Conservation (phyloP, 306 rosid species). For the Malus sieversii region DNA sequence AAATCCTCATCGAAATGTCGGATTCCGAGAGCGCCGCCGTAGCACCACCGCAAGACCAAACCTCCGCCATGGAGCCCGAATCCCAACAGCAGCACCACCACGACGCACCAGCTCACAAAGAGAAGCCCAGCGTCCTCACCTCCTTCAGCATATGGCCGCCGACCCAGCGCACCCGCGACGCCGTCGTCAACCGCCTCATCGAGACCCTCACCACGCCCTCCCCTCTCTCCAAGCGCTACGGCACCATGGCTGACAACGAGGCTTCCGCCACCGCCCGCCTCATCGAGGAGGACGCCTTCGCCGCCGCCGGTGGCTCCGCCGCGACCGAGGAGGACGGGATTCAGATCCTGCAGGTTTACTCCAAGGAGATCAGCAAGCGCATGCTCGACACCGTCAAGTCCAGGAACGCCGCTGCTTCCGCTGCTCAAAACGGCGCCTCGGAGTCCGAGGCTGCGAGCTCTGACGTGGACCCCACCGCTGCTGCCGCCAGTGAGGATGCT, state of each 20-base stretch:
- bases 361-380: slow-evolving; percentile 93
- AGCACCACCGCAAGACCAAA: slow-evolving; percentile 4
- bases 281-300: slow-evolving; percentile 74
- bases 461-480: slow-evolving; percentile 3
- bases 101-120: neutral
- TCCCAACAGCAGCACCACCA: neutral
- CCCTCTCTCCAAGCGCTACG: slow-evolving; percentile 92
- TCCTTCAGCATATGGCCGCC: slow-evolving; percentile 95
- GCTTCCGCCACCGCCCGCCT: slow-evolving; percentile 46
- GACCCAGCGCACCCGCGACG: slow-evolving; percentile 85
- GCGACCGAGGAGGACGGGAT: slow-evolving; percentile 65
- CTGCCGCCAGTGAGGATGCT: slow-evolving; percentile 21
- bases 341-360: slow-evolving; percentile 85
- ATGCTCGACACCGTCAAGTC: slow-evolving; percentile 84
- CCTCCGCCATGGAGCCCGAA: slow-evolving; percentile 15
- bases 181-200: slow-evolving; percentile 63
- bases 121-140: slow-evolving; percentile 21
- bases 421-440: slow-evolving; percentile 28
- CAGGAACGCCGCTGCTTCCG: slow-evolving; percentile 20
- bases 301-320: slow-evolving; percentile 47
- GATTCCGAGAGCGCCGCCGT: slow-evolving; percentile 21
- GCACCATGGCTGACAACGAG: slow-evolving; percentile 50
- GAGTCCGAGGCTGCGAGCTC: slow-evolving; percentile 4
- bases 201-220: slow-evolving; percentile 78
- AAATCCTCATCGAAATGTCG: slow-evolving; percentile 26